A percentile compares a stretch with the other conserved stretches of the same genome.
Conservation (phyloP, 2,329 filamentous ascomycete genomes). For the Scytalidium sp. region DNA sequence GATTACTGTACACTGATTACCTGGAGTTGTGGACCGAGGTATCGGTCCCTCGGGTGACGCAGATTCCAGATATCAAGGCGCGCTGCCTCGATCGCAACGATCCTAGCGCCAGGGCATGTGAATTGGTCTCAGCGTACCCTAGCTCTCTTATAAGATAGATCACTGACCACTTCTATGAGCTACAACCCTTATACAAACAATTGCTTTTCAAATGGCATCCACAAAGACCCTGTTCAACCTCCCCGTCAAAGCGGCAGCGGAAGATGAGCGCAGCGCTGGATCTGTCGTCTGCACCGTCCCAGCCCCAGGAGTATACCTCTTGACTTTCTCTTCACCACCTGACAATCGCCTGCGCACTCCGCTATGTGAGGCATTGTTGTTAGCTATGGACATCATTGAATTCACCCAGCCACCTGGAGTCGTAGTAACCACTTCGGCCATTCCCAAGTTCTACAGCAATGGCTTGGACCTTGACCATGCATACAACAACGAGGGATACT, state of each 20-base stretch:
- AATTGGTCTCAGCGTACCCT: too few species aligned
- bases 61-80: too few species aligned
- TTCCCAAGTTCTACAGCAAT: slow-evolving; percentile 79
- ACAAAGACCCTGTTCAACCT: slow-evolving; percentile 53
- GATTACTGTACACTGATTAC: not conserved
- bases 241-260: slow-evolving; percentile 46
- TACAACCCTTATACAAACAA: not conserved
- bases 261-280: slow-evolving; percentile 42
- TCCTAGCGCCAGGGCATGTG: too few species aligned
- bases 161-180: not conserved
- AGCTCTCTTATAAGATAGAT: not conserved
- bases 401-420: slow-evolving; percentile 63
- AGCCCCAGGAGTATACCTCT: slow-evolving; percentile 60
- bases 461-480: slow-evolving; percentile 74
- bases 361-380: slow-evolving; percentile 64
- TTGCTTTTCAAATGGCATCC: slow-evolving; percentile 15
- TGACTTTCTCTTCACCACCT: slow-evolving; percentile 67
- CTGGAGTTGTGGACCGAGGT: not conserved
- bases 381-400: slow-evolving; percentile 74
- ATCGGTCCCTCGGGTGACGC: not conserved
- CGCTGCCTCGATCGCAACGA: too few species aligned
- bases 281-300: slow-evolving; percentile 62
- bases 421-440: slow-evolving; percentile 71
- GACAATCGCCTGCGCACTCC: slow-evolving; percentile 73
- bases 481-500: slow-evolving; percentile 57